These are phyloP conservation scores for Sugiyamaella castrensis DNA, from an alignment of 1,139 yeast species.

Conservation along the genomic window DNA sequence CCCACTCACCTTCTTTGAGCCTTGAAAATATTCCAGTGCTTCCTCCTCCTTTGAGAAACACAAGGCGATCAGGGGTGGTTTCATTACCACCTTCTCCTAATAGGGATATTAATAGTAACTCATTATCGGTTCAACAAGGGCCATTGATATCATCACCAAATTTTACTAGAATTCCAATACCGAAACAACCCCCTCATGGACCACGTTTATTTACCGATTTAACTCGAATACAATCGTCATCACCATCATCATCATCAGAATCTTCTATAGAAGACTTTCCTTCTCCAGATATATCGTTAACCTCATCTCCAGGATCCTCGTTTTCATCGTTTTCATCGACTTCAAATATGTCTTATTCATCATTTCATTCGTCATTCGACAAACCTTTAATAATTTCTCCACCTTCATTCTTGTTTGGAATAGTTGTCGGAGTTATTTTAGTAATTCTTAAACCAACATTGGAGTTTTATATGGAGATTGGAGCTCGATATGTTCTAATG, in stretches of 20 bases:
- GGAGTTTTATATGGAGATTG: constrained; percentile 29
- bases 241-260: constrained; percentile 9
- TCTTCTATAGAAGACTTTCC: not conserved
- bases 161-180: too few species aligned
- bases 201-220: constrained; percentile 4
- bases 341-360: constrained; percentile 8
- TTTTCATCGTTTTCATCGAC: not conserved
- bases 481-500: constrained; percentile 25
- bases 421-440: constrained; percentile 26
- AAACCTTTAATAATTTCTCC: constrained; percentile 19
- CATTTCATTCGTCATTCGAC: not conserved
- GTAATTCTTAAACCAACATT: constrained; percentile 27
- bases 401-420: constrained; percentile 30
- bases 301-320: not conserved
- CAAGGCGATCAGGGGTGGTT: constrained; percentile 5
- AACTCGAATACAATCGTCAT: not conserved
- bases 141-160: too few species aligned
- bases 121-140: not conserved
- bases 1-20: constrained; percentile 9
- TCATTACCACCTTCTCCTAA: constrained; percentile 10
- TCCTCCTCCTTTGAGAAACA: constrained; percentile 13
- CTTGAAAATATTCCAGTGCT: constrained; percentile 16
- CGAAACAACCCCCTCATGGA: not conserved
- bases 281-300: constrained; percentile 3
- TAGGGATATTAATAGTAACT: not conserved